Base-by-base conservation (phyloP, 2,329 filamentous ascomycete species). In the Blumeriella jaapii region DNA sequence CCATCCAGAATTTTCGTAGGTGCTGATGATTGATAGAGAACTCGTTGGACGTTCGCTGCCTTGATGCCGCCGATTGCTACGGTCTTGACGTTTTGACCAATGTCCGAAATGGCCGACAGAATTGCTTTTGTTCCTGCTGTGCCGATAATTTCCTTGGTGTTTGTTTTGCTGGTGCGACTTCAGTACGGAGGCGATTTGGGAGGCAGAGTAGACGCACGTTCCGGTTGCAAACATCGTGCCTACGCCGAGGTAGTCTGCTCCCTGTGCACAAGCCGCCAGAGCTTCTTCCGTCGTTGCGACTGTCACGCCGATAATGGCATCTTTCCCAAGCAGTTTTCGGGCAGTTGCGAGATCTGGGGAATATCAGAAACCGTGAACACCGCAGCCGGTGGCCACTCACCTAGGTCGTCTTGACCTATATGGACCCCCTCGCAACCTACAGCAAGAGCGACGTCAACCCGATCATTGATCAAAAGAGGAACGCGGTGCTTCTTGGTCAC, bases 61-160 rank as follows among this genome's bases (percentile, higher is more conserved):
- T 91, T 89, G 59, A 96, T 74, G 38, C 87, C 87, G 39, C 89
- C 89, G 50, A 96, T 96, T 54, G 82, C 84, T 29, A 95, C 87
- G 5, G 82, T 72, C 23, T 68, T 71, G 3, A 76, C 59, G 45
- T 59, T 39, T 38, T 38, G 42, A 9, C 56, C 50, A 49, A 60
- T 24, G 10, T 40, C 30, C 19, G 45, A 33, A 20, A 94, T 72
- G 24, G 68, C 64, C 6, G 61, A 54, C 4, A 93, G 65, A 36
- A 89, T 81, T 3, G 67, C 59, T 40, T 75, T 73, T 1, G 83
- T 69, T 2, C 84, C 84, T 2, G 73, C 67, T 2, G 82, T 72
- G 11, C 83, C 83, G 45, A 89, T 79, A 50, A 87, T 80, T 18
- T 71, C 70, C 54, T 93, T 93, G 12, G 83, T 86, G 58, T 95